Base-by-base conservation (phyloP, 2,329 filamentous ascomycete genomes). In the Parastagonospora avenae region DNA sequence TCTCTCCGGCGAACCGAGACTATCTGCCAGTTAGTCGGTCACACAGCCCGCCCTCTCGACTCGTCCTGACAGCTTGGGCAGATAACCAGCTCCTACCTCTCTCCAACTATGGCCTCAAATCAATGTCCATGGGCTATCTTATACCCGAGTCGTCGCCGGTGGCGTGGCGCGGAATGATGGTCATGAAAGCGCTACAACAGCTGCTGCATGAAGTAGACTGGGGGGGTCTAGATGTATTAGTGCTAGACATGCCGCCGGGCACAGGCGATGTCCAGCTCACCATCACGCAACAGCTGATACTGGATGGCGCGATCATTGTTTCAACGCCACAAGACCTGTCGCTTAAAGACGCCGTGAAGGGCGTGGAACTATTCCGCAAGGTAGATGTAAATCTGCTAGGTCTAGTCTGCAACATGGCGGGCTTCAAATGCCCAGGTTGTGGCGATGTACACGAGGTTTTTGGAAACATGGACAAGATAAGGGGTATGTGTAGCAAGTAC, bases 101-200 rank as follows among this genome's bases (percentile, higher is more conserved):
- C 19, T 92, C 90, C 16, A 96, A 96, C 70, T 97, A 97, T 77
- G 94, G 94, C 35, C 83, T 99, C 49, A 95, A 95, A 75, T 95
- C 92, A 47, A 99, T 99, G 94, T 97, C 92, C 0, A 97, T 99
- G 90, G 94, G 94, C 42, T 97, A 96, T 60, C 82, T 99, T 1
- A 86, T 96, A 1, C 85, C 84, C 15, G 87, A 91, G 59, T 82
- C 86, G 9, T 89, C 90, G 4, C 91, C 92, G 0, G 89, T 99
- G 12, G 92, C 94, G 29, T 99, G 94, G 94, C 86, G 94, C 44
- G 94, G 94, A 0, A 83, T 96, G 2, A 97, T 99, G 92, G 90
- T 97, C 11, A 95, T 96, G 82, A 99, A 97, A 70, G 94, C 94
- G 0, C 82, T 99, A 58, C 92, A 97, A 62, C 94, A 99, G 70